Conservation (phyloP, 2,329 filamentous ascomycete genomes). For the Sporothrix pallida region DNA sequence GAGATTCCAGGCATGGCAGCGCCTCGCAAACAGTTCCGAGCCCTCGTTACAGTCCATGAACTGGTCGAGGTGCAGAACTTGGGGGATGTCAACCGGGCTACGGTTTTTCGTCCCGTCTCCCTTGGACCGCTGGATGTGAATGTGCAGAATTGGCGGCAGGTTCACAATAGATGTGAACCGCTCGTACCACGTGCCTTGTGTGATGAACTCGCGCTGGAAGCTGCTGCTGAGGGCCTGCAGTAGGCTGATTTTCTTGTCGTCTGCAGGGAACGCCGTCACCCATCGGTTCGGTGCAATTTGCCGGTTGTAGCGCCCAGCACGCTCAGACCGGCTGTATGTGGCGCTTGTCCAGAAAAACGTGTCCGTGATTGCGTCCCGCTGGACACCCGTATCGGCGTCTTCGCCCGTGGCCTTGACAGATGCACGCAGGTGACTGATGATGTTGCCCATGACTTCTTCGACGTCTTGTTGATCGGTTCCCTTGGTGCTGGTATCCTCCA, state of each 20-base stretch:
- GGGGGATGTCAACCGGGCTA: conserved; percentile 77
- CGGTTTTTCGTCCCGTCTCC: conserved; percentile 77
- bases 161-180: conserved; percentile 73
- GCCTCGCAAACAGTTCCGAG: conserved; percentile 65
- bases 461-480: conserved; percentile 86
- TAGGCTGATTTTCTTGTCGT: conserved; percentile 63
- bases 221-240: conserved; percentile 85
- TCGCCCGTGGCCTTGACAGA: conserved; percentile 76
- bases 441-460: conserved; percentile 91
- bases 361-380: conserved; percentile 79
- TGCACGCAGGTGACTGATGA: conserved; percentile 87
- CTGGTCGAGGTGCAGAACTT: conserved; percentile 83
- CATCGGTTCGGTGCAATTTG: conserved; percentile 64
- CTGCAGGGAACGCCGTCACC: conserved; percentile 64
- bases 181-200: conserved; percentile 64
- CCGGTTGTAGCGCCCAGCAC: conserved; percentile 50
- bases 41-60: conserved; percentile 75
- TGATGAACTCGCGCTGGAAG: conserved; percentile 79
- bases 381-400: conserved; percentile 69
- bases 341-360: conserved; percentile 68
- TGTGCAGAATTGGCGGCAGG: conserved; percentile 84
- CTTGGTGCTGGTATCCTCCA: conserved; percentile 54
- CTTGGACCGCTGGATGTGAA: conserved; percentile 84
- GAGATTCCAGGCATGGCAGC: conserved; percentile 75
- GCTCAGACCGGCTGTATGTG: conserved; percentile 63